Conservation (phyloP, 306 rosid genomes). For the Corylus heterophylla region DNA sequence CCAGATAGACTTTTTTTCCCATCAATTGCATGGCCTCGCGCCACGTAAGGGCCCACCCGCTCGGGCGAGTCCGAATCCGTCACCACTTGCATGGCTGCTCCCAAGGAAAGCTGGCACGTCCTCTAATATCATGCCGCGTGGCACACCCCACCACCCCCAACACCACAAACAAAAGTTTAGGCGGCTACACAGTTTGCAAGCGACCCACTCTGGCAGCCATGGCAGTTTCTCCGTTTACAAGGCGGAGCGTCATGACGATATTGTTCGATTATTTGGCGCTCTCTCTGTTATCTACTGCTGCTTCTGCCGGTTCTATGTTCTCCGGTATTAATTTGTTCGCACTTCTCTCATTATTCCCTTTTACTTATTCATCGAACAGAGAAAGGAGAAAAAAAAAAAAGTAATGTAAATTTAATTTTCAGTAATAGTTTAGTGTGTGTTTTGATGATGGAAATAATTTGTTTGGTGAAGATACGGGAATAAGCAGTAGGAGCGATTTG, state of each 20-base stretch:
- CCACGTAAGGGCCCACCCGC: too few species aligned
- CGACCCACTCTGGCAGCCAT: neutral
- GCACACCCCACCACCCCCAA: too few species aligned
- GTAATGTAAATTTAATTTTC: neutral
- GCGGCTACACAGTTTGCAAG: neutral
- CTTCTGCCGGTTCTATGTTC: conserved; percentile 31
- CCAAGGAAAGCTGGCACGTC: too few species aligned
- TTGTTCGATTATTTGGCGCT: conserved; percentile 27
- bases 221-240: neutral
- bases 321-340: conserved; percentile 38
- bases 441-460: conserved; percentile 40
- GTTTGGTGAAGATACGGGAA: conserved; percentile 42
- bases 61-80: too few species aligned
- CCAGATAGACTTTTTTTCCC: too few species aligned
- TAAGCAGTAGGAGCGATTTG: conserved; percentile 25
- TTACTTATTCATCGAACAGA: neutral
- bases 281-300: conserved; percentile 29
- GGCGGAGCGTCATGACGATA: neutral
- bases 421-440: neutral
- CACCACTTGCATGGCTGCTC: too few species aligned
- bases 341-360: neutral
- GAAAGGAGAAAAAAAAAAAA: too few species aligned
- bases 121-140: too few species aligned
- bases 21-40: too few species aligned
- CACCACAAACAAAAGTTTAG: too few species aligned